Evolutionary conservation across 495 filamentous ascomycete species (phyloP).

Genomic region (Ramalina intermedia): DNA sequence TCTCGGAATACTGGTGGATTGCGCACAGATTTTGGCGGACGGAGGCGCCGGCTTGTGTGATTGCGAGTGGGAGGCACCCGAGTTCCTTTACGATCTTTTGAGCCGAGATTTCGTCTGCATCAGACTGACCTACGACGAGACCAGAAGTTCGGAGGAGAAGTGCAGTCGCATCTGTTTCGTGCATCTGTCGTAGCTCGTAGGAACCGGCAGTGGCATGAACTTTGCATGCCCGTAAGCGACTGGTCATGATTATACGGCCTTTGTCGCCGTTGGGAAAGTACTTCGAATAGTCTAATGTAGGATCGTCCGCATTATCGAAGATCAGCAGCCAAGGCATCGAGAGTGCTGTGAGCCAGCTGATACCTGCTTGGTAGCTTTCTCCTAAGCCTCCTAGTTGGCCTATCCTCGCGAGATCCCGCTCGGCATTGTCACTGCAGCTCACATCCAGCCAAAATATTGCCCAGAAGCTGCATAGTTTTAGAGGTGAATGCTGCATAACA

Average conservation of each 20-base stretch:
- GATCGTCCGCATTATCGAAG: conserved; percentile 35
- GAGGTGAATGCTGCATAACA: neutral
- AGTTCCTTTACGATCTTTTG: conserved; percentile 16
- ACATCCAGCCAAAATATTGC: conserved; percentile 32
- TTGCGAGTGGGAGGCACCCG: conserved; percentile 26
- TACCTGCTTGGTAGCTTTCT: conserved; percentile 15
- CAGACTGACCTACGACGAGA: neutral
- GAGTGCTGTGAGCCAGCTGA: conserved; percentile 21
- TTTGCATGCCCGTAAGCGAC: conserved; percentile 21
- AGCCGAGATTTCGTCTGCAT: conserved; percentile 6
- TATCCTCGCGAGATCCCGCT: conserved; percentile 19
- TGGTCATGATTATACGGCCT: conserved; percentile 28
- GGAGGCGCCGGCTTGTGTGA: conserved; percentile 23
- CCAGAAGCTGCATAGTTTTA: conserved; percentile 14
- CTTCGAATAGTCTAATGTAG: conserved; percentile 16
- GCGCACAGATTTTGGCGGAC: conserved; percentile 19
- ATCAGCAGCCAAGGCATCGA: conserved; percentile 28
- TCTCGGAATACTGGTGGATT: conserved; percentile 20
- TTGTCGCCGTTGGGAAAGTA: conserved; percentile 23
- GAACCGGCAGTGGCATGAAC: conserved; percentile 20
- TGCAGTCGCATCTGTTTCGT: conserved; percentile 17
- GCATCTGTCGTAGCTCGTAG: conserved; percentile 19
- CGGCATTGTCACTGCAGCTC: conserved; percentile 16
- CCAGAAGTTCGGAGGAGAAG: conserved; percentile 20
- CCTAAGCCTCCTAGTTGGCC: conserved; percentile 15